Base-by-base conservation (phyloP, 805 yeast species). In the Starmerella tilneyi region DNA sequence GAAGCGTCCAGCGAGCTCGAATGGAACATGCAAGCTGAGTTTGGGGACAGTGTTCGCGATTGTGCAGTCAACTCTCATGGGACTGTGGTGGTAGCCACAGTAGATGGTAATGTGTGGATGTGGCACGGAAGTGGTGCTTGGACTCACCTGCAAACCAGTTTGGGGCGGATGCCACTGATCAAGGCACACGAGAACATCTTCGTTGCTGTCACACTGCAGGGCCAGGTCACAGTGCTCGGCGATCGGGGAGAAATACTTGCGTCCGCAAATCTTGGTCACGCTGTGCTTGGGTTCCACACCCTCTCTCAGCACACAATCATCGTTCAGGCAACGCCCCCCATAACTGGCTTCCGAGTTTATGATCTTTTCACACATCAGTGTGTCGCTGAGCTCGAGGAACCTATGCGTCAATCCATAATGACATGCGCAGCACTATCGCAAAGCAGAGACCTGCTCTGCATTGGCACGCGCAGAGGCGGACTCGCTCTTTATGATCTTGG, bases 381-480 rank as follows among this genome's bases (percentile, higher is more conserved):
- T 12, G 9, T 36, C n/a, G 22, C 21, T 7, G 30, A 24, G 29
- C 30, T 36, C 21, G 30, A 16, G 2, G 16, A 23, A n/a, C 30
- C 40, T n/a, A 36, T 15, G 40, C 22, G 13, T 21, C 29, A 23
- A 30, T 36, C 40, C 7, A 15, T 36, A 7, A 24, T 36, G 33
- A 38, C 41, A 13, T 19, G 26, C 9, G 41, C 41, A 8, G 41
- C 26, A 6, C 26, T 38, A 4, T 27, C 33, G 9, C 8, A 9
- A 5, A 33, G 28, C 29, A 33, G 20, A 2, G 3, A 13, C 8
- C 21, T 20, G 22, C 21, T 49, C 17, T 46, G 48, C 28, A 7
- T 46, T 3, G 52, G 52, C 5, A 44, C 51, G 9, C 22, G 51
- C 12, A 47, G 40, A 24, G 53, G 53, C 4, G 44, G 37, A 6